Conservation (phyloP, 306 rosid genomes). For the Mimosa pudica region DNA sequence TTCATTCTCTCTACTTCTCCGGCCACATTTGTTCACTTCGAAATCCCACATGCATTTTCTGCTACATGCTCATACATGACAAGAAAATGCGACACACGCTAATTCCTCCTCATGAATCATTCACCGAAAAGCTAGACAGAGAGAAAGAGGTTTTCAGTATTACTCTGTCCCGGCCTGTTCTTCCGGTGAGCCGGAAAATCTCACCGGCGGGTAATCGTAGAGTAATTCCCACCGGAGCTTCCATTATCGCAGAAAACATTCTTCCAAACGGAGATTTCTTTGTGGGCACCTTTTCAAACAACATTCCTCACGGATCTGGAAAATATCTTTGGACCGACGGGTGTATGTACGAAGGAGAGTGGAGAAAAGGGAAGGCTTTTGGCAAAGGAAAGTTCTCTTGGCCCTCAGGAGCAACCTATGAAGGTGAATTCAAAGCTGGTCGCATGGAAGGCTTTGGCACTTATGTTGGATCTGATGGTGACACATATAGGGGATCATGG, state of each 20-base stretch:
- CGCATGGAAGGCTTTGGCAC: constrained; percentile 89
- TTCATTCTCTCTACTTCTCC: not conserved
- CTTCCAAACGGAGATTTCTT: constrained; percentile 88
- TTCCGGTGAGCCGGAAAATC: constrained; percentile 46
- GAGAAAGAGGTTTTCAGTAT: constrained; percentile 26
- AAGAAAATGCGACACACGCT: constrained; percentile 78
- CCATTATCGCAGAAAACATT: constrained; percentile 35
- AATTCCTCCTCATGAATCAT: constrained; percentile 44
- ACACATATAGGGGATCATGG: constrained; percentile 81
- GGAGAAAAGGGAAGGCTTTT: constrained; percentile 89
- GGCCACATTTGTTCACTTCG: not conserved
- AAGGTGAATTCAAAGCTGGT: constrained; percentile 92
- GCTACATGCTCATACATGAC: constrained; percentile 21
- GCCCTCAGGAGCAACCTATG: constrained; percentile 94
- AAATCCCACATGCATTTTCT: constrained; percentile 37
- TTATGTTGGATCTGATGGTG: constrained; percentile 83
- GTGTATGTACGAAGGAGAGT: constrained; percentile 91
- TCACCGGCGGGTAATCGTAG: constrained; percentile 59
- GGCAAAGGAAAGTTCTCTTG: constrained; percentile 92
- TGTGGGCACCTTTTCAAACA: constrained; percentile 74
- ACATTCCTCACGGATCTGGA: constrained; percentile 80
- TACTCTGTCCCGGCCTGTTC: constrained; percentile 33
- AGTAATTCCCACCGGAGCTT: constrained; percentile 61
- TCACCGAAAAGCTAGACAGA: constrained; percentile 38
- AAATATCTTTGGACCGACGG: constrained; percentile 92